A percentile compares a stretch with the other conserved stretches of the same genome.
Evolutionary conservation across 2,329 filamentous ascomycete genomes (phyloP).

Genomic region (Trichoderma sp.): DNA sequence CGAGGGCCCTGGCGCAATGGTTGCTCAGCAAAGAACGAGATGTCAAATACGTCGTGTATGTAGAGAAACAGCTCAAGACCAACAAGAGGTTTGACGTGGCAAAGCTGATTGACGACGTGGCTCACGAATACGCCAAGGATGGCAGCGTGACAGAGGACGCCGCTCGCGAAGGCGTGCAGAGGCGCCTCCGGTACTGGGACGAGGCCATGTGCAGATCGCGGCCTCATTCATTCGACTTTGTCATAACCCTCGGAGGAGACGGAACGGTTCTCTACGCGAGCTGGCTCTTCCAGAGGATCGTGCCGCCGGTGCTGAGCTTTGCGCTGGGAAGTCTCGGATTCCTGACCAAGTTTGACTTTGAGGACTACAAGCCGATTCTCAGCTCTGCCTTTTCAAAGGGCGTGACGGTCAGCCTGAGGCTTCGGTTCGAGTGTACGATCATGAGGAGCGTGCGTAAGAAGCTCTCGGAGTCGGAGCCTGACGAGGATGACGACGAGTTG

Average conservation of each 20-base stretch:
- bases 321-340: conserved; percentile 91
- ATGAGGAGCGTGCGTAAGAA: conserved; percentile 73
- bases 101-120: conserved; percentile 68
- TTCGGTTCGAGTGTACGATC: conserved; percentile 90
- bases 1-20: conserved; percentile 79
- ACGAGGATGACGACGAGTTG: conserved; percentile 46
- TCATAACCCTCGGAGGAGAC: conserved; percentile 89
- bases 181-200: conserved; percentile 80
- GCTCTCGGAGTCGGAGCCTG: conserved; percentile 32
- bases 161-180: conserved; percentile 45
- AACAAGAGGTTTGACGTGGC: conserved; percentile 74
- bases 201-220: conserved; percentile 74
- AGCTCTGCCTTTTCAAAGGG: conserved; percentile 76
- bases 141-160: conserved; percentile 41
- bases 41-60: conserved; percentile 75
- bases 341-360: conserved; percentile 94
- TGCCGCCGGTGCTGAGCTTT: conserved; percentile 91
- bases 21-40: conserved; percentile 72
- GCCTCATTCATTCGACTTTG: conserved; percentile 91
- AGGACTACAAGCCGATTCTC: conserved; percentile 70
- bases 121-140: conserved; percentile 46
- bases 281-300: conserved; percentile 94
- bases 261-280: conserved; percentile 96
- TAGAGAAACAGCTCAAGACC: conserved; percentile 74
- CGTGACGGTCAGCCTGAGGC: conserved; percentile 81